These are phyloP conservation scores for Candida manassasensis DNA, from an alignment of 805 yeast species.

Conservation along the genomic window DNA sequence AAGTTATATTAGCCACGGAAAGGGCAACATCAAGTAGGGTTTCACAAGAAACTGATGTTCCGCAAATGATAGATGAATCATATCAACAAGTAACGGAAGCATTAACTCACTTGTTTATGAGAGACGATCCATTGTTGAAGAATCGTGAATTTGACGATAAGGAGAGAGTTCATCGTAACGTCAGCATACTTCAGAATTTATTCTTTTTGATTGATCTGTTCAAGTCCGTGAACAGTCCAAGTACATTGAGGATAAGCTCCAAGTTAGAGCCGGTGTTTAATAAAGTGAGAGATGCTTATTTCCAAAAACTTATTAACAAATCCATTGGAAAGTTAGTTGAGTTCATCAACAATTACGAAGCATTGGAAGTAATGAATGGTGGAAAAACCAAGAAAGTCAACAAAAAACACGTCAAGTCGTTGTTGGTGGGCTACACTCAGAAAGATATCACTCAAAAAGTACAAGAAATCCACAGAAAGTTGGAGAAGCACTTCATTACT, in stretches of 20 bases:
- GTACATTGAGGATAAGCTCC: conserved; percentile 19
- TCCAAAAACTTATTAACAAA: conserved; percentile 32
- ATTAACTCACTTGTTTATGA: conserved; percentile 28
- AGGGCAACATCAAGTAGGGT: conserved; percentile 23
- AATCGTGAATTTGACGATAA: conserved; percentile 40
- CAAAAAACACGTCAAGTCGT: conserved; percentile 51
- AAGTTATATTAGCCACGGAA: conserved; percentile 30
- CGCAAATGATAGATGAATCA: conserved; percentile 23
- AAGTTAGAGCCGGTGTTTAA: conserved; percentile 24
- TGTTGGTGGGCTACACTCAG: conserved; percentile 53
- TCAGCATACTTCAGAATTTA: conserved; percentile 36
- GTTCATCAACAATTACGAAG: conserved; percentile 61
- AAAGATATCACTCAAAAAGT: conserved; percentile 55
- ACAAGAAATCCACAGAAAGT: conserved; percentile 48
- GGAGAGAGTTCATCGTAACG: conserved; percentile 38
- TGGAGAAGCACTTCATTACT: conserved; percentile 50
- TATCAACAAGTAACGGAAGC: conserved; percentile 31
- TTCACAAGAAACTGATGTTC: conserved; percentile 17
- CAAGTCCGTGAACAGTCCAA: conserved; percentile 13
- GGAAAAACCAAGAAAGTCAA: conserved; percentile 62
- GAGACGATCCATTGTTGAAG: conserved; percentile 42
- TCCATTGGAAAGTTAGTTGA: conserved; percentile 64
- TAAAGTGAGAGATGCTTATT: conserved; percentile 26
- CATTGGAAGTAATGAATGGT: conserved; percentile 44
- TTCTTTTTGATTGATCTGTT: conserved; percentile 32